Base-by-base conservation (phyloP, 139 green algal species). In the Eudorina sp. region DNA sequence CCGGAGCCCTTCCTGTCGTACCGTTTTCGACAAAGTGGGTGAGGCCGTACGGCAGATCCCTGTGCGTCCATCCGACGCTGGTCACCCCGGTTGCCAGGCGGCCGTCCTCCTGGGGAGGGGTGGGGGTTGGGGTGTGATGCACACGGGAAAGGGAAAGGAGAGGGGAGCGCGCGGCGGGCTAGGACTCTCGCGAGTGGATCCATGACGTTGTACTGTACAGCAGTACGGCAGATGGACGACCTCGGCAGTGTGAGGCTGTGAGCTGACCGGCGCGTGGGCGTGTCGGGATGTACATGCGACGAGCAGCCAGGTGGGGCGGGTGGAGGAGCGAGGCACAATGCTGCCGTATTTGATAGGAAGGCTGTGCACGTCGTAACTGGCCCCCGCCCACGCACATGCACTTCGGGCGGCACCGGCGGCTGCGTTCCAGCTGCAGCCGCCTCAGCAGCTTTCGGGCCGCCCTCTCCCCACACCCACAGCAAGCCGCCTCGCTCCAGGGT, bases 401-500 rank as follows among this genome's bases (percentile, higher is more conserved):
- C 4, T 58, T 85, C 79, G 27, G 78, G 29, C 6, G 41, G 40
- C 58, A 85, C 9, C 4, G 25, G 16, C 0, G 79, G 79, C 55
- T 60, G 55, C 55, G 60, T 75, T 23, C 23, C 23, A 3, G 77
- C 77, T 3, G 21, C 13, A 0, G 40, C 79, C 16, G 55, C 46
- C 31, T 46, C 79, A 16, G 27, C 79, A 0, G 27, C 77, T 5
- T 9, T 41, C 29, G 79, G 58, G 2, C 79, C 79, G 7, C 40
- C 40, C 29, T 46, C 27, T 40, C 79, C 79, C 79, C 79, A 85
- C 51, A 90, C 77, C 86, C 86, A 90, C 86, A 90, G 77, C 86
- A 90, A 64, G 8, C 86, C 86, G 14, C 64, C 29, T 16, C 16
- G 31, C 40, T 55, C 55, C 70, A 74, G 53, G 11, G n/a, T 51